phyloP scores from a whole-genome alignment of 202 grass and related monocot genomes.

The Saccharum hybrid region DNA sequence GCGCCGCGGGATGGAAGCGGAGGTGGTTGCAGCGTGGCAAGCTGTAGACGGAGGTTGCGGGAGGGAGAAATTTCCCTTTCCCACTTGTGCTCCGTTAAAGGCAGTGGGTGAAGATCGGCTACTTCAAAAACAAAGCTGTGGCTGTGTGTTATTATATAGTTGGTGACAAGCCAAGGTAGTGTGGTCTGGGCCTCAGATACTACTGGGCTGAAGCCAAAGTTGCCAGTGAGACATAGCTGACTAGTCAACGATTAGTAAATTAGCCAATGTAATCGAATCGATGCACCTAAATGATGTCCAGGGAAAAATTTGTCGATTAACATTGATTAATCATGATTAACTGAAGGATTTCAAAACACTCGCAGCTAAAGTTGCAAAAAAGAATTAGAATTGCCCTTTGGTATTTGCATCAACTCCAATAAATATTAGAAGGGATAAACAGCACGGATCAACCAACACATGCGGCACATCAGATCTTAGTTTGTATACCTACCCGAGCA shows the following conservation, averaged over 20 bases:
- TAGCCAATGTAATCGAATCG: background rate
- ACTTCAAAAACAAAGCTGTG: background rate
- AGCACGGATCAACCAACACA: slow-evolving; percentile 38
- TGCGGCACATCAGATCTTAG: slow-evolving; percentile 20
- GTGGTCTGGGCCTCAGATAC: background rate
- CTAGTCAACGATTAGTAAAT: background rate
- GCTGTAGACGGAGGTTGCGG: background rate
- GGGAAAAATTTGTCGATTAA: background rate
- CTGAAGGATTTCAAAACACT: background rate
- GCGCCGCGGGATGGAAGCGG: background rate
- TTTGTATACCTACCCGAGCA: slow-evolving; percentile 23
- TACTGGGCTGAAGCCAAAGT: background rate
- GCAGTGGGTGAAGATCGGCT: background rate
- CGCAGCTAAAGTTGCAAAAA: slow-evolving; percentile 13
- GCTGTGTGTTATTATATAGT: background rate
- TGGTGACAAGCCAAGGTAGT: background rate
- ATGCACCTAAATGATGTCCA: background rate
- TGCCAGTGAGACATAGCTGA: background rate
- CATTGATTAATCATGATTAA: background rate
- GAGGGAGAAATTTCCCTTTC: background rate
- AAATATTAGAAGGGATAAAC: slow-evolving; percentile 28
- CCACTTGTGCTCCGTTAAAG: background rate
- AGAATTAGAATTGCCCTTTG: background rate
- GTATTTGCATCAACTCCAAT: background rate
- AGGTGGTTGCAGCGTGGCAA: background rate